Base-by-base conservation (phyloP, 140 eudicot genomes). In the Anethum foeniculum region DNA sequence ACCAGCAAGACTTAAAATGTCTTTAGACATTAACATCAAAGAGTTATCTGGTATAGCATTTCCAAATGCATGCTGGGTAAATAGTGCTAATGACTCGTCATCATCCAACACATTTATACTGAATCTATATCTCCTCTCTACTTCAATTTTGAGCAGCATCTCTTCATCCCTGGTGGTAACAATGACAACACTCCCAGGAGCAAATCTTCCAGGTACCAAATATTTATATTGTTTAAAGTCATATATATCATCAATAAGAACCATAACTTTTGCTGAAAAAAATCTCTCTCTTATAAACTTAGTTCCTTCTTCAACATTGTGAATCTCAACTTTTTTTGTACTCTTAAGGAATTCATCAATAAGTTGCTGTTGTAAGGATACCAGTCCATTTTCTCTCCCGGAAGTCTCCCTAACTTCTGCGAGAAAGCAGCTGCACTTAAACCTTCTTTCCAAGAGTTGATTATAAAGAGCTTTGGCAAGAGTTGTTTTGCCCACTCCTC, bases 21-120 rank as follows among this genome's bases (percentile, higher is more conserved):
- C 47, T 71, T 34, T 16, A 5, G 7, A 71, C 47, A 34, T 12
- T 0, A 28, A 13, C 76, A 3, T 71, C 25, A 71, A 32, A 7
- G 4, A 0, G 18, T 32, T 3, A 7, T 39, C 9, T 4, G 48
- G 76, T 71, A 36, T 19, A 28, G 21, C 41, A 19, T 71, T 39
- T 71, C 76, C 47, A 39, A 71, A 71, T 18, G 76, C 76, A 71
- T 71, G 76, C 48, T 38, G 47, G 47, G n/a, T 16, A 71, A 71
- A 38, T 3, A 71, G 28, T 38, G 21, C 11, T 23, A 32, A 32
- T 21, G 76, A 71, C 6, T 71, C 76, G 1, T 32, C 28, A 32
- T 71, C 23, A 16, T 34, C 76, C 25, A 71, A 5, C 9, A 32
- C 25, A 32, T 71, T 34, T 32, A 19, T 21, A 21, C 4, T 1